Evolutionary conservation across 2,329 filamentous ascomycete species (phyloP).

Genomic region (Talaromyces piceae): DNA sequence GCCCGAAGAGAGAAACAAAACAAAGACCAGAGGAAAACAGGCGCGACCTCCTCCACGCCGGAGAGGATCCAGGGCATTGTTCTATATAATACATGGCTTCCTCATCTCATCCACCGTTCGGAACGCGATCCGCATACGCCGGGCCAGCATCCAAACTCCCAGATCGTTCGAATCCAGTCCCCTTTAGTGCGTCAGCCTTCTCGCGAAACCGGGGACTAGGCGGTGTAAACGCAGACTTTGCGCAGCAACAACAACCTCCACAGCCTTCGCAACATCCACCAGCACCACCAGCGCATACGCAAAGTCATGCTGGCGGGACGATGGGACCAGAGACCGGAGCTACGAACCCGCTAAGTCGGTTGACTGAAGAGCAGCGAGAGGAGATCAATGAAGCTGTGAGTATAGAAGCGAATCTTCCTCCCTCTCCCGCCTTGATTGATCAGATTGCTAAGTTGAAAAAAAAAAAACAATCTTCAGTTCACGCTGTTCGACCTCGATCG

Average conservation of each 20-base stretch:
- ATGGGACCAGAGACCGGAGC: conserved; percentile 30
- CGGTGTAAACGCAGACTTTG: conserved; percentile 13
- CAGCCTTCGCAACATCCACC: conserved; percentile 17
- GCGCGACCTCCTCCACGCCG: not conserved
- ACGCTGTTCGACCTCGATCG: conserved; percentile 95
- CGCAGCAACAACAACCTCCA: conserved; percentile 14
- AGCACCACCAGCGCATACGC: conserved; percentile 31
- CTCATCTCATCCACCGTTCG: conserved; percentile 48
- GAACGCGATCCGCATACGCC: conserved; percentile 46
- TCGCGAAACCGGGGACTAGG: conserved; percentile 32
- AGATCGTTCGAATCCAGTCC: conserved; percentile 38
- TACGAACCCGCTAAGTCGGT: conserved; percentile 42
- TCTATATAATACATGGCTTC: conserved; percentile 40
- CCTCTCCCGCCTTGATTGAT: not conserved
- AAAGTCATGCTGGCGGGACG: conserved; percentile 23
- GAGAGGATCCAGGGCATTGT: not conserved
- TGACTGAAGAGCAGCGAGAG: conserved; percentile 83
- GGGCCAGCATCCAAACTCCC: conserved; percentile 43
- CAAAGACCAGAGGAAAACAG: not conserved
- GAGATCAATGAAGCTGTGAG: conserved; percentile 90
- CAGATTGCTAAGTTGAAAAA: not conserved
- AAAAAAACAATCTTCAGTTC: conserved; percentile 53
- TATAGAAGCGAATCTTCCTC: conserved; percentile 14
- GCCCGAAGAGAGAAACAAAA: not conserved
- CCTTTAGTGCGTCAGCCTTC: conserved; percentile 39